Base-by-base conservation (phyloP, 2,329 filamentous ascomycete genomes). In the Arachnomyces sp. region DNA sequence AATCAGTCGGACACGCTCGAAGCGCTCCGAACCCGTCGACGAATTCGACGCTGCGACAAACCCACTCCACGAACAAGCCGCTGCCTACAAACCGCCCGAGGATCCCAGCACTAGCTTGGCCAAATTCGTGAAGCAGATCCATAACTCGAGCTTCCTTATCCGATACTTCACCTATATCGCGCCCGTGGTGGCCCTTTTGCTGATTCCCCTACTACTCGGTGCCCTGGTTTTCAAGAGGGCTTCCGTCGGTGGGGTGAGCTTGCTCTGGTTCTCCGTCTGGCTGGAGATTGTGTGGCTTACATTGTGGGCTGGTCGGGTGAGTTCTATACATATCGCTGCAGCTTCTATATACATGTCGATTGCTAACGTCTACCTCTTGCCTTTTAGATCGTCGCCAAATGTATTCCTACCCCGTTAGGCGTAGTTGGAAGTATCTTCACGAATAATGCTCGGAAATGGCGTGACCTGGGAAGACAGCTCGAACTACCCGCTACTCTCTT, bases 221-320 rank as follows among this genome's bases (percentile, higher is more conserved):
- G 73, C 71, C 1, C 61, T 84, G 13, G 47, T 74, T 1, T 82
- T 73, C 46, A 65, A 68, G n/a, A 48, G 72, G 36, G 68, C 82
- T 2, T 77, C 75, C 9, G 74, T 82, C 2, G 87, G 87, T 1
- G 86, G 82, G 14, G 87, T 94, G 0, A 57, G 78, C 46, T 67
- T 95, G 33, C 68, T 87, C 44, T 96, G 90, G 90, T 95, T 96
- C 56, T 84, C 84, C 20, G 87, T 95, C 46, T 96, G 90, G 90
- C 73, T 95, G 13, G 85, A 94, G 61, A 86, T 94, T 31, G 74
- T 95, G 17, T 96, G 90, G 90, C 72, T 90, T 47, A 87, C 87
- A 0, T 71, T 95, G 0, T 96, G 90, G 90, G 81, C 82, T 14
- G 82, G 77, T 39, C 64, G 77, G 54, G 66, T 72, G 57, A 54